Evolutionary conservation across 495 filamentous ascomycete genomes (phyloP).

Genomic region (Xylaria cubensis): DNA sequence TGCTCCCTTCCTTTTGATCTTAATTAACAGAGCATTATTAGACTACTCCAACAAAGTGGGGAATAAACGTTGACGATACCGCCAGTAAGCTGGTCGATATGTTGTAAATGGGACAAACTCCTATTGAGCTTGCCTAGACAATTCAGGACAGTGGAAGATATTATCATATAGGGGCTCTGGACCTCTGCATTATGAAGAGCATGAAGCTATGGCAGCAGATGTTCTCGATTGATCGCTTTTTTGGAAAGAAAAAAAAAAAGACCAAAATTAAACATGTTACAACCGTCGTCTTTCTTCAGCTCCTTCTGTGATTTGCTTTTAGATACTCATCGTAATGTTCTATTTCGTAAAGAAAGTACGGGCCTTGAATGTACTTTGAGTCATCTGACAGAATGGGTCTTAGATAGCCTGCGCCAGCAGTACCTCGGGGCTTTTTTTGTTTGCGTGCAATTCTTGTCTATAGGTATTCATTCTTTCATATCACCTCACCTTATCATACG

Average conservation of each 20-base stretch:
- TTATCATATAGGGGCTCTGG: no score
- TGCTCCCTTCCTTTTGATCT: neutral
- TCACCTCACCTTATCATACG: no score
- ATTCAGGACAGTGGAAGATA: neutral
- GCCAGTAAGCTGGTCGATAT: conserved; percentile 11
- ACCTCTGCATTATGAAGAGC: neutral
- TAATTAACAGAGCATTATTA: conserved; percentile 17
- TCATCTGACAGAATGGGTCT: no score
- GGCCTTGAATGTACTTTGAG: neutral
- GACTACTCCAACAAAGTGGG: conserved; percentile 32
- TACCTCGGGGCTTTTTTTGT: no score
- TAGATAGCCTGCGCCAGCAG: no score
- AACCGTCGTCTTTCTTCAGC: neutral
- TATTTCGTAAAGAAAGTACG: neutral
- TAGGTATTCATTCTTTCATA: no score
- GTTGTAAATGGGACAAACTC: neutral
- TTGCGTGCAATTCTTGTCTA: no score
- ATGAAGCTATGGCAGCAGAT: neutral
- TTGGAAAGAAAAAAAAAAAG: neutral
- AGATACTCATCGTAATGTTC: neutral
- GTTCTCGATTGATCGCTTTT: neutral
- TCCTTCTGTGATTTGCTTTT: neutral
- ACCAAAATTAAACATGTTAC: neutral
- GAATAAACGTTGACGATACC: conserved; percentile 16
- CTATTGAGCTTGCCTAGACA: neutral